Percentiles rank a stretch among this genome's conserved stretches.
Evolutionary conservation across 1,284 basidiomycete species (phyloP).

Genomic region (Spongiforma sp.): DNA sequence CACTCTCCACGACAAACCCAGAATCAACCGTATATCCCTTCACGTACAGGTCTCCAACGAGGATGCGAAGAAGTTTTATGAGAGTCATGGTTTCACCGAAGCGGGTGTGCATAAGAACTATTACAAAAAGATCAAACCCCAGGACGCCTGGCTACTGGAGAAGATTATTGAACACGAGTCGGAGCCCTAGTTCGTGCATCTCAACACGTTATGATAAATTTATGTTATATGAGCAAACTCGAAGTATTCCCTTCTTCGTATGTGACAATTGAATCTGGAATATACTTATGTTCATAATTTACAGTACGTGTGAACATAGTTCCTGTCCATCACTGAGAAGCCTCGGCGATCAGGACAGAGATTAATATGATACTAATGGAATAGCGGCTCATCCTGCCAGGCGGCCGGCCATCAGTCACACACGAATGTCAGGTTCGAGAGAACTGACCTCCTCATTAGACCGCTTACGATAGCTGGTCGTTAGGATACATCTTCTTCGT

Average conservation of each 20-base stretch:
- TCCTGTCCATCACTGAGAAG: conserved; percentile 13
- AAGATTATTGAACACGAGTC: conserved; percentile 38
- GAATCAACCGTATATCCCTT: conserved; percentile 72
- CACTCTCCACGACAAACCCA: conserved; percentile 56
- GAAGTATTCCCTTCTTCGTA: conserved; percentile 15
- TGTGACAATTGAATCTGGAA: conserved; percentile 19
- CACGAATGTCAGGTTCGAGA: conserved; percentile 14
- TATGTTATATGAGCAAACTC: conserved; percentile 31
- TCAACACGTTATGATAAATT: conserved; percentile 14
- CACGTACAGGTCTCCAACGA: conserved; percentile 80
- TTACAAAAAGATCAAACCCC: conserved; percentile 82
- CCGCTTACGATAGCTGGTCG: conserved; percentile 27
- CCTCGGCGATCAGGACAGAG: conserved; percentile 24
- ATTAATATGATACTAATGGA: conserved; percentile 34
- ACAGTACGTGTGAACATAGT: conserved; percentile 31
- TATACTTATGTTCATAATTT: conserved; percentile 36
- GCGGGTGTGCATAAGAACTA: conserved; percentile 68
- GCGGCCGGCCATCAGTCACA: conserved; percentile 22
- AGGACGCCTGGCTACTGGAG: conserved; percentile 82
- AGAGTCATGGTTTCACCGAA: conserved; percentile 76
- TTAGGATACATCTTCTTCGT: conserved; percentile 56
- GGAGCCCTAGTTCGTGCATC: conserved; percentile 34
- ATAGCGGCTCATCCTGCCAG: conserved; percentile 19
- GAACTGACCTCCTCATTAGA: conserved; percentile 20
- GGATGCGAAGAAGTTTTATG: conserved; percentile 77